Evolutionary conservation across 306 rosid genomes (phyloP), one percentile per base, ranked within the genome.

Genomic region (Inga oerstediana): DNA sequence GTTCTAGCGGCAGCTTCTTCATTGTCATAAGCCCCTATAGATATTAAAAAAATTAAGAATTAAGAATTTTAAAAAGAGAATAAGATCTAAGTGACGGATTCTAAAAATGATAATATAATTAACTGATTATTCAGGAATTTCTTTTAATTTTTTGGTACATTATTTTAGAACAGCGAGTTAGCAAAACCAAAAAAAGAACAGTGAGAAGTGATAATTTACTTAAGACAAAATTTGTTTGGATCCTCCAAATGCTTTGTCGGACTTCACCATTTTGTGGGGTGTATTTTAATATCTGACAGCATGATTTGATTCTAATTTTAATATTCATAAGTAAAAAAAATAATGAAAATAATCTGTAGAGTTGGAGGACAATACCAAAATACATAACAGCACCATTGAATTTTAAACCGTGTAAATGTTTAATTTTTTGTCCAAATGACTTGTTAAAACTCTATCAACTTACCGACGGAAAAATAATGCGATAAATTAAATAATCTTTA

Each of bases 1-100:
- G 97, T 91, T 52, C 89, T 98, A 3, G 97, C 99, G 1, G 99
- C 99, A 59, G 93, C 91, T 73, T 94, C 97, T 85, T 97, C 99
- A 51, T 82, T 87, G 43, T 94, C 97, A 83, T 94, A 94, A 19
- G 98, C 98, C 48, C 99, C 99, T 97, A 15, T 6, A 39, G 1
- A 66, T 46, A 15, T 2, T 34, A 76, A 59, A 15, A 24, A 11
- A 86, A 65, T 17, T 64, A 67, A 15, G 1, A 77, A 81, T 41
- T 69, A 39, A 43, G 14, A 67, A 67, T 8, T 67, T 72, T 46
- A 71, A 70, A 37, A 64, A 64, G 4, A 35, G 12, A 83, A 45
- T 54, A 39, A 17, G 45, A 72, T 39, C 51, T 12, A 59, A 62
- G 39, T 67, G 75, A 84, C 66, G 14, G 69, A 49, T 78, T 82